Evolutionary conservation across 805 yeast species (phyloP), one percentile per base, ranked within the genome.

Genomic region (Schizosaccharomyces lindneri): DNA sequence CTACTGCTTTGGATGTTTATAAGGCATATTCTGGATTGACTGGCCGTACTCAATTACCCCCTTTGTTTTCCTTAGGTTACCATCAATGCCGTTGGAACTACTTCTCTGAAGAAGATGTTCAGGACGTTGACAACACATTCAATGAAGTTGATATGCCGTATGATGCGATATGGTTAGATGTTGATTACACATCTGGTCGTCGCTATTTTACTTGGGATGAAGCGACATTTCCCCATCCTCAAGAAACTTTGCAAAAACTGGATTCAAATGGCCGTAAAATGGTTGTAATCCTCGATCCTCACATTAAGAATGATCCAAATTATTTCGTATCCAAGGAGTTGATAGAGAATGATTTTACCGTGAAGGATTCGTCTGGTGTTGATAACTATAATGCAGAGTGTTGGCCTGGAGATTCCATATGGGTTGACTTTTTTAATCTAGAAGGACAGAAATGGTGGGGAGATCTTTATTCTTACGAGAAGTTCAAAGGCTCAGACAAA

Each of bases 31-130:
- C 87, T 0, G 65, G 70, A 1, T 70, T 93, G 19, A 83, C 95
- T 0, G 98, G 98, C 0, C 78, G 73, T 63, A 76, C 88, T 0
- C 70, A 75, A 6, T 71, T 93, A 11, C 98, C 98, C 1, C 84
- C 81, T 65, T 65, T 82, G 55, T 85, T 88, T 67, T 76, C 95
- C 0, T 70, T 88, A 15, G 97, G 95, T 0, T 87, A 93, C 69
- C 97, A 93, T 69, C 98, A 93, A 72, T 90, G 96, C 69, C 79
- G 97, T 68, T 93, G 98, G 98, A 93, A 93, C 70, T 93, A 93
- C 73, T 86, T 87, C 69, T 89, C 85, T 66, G 89, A 86, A 68
- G 76, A 76, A 11, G 98, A 93, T 71, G 90, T 93, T 0, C 71
- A 87, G n/a, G 80, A 76, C 6, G 84, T 93, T 15, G 78, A 79